Conservation (phyloP, 2,329 filamentous ascomycete genomes). For the Zalaria sp. region DNA sequence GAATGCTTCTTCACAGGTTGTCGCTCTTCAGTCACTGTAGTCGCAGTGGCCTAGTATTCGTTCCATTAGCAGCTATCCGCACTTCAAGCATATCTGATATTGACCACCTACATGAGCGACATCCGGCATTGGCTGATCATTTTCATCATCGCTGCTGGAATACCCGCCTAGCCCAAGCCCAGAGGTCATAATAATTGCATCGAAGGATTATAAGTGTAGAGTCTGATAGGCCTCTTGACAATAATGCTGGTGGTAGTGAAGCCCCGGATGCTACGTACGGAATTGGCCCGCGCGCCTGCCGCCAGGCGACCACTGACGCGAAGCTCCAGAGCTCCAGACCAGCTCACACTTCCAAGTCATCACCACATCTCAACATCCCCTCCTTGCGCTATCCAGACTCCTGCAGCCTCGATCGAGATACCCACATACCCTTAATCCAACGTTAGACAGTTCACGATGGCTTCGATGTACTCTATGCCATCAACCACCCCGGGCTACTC, state of each 20-base stretch:
- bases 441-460: constrained; percentile 30
- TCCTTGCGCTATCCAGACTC: too few species aligned
- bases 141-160: constrained; percentile 33
- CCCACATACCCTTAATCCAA: background rate
- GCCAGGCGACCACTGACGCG: too few species aligned
- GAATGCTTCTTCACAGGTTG: too few species aligned
- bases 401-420: too few species aligned
- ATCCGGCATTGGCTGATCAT: constrained; percentile 13
- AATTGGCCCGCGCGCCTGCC: too few species aligned
- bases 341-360: background rate
- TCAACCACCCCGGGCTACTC: constrained; percentile 44
- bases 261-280: too few species aligned
- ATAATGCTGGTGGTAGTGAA: too few species aligned
- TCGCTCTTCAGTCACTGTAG: too few species aligned
- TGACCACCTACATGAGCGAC: constrained; percentile 23
- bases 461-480: constrained; percentile 38
- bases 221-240: too few species aligned
- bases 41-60: constrained; percentile 5
- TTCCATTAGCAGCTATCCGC: constrained; percentile 33
- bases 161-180: constrained; percentile 28
- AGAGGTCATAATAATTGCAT: constrained; percentile 9
- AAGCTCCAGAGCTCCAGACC: too few species aligned
- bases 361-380: background rate
- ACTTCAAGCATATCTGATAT: constrained; percentile 13
- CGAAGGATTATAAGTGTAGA: too few species aligned